phyloP scores from a whole-genome alignment of 192 early-diverging fungal species.

The Podila epicladia region DNA sequence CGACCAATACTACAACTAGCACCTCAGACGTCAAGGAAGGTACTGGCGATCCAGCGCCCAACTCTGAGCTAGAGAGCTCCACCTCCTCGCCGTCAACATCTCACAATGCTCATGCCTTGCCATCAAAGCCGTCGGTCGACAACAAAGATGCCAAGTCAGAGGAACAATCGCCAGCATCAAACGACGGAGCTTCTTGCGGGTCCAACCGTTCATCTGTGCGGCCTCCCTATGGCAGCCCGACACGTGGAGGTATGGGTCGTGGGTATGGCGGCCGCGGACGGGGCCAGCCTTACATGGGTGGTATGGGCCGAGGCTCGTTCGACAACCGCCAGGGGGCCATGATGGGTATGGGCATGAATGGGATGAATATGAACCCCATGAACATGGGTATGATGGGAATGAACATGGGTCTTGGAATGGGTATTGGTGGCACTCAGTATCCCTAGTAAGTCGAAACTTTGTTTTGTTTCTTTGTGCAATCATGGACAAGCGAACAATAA shows the following conservation, averaged over 20 bases:
- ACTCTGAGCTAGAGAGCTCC: not conserved
- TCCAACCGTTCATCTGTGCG: not conserved
- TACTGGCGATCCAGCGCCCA: not conserved
- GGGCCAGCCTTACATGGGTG: constrained; percentile 5
- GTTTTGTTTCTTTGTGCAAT: not conserved
- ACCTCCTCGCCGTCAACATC: too few species aligned
- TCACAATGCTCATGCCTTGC: too few species aligned
- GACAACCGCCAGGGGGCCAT: not conserved
- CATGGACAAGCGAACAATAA: not conserved
- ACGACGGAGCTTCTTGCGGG: too few species aligned
- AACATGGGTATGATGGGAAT: constrained; percentile 24
- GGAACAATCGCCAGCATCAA: too few species aligned
- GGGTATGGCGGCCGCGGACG: constrained; percentile 5
- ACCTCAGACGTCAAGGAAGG: not conserved
- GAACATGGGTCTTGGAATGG: constrained; percentile 2
- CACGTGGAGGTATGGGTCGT: constrained; percentile 1
- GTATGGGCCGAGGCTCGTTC: constrained; percentile 13
- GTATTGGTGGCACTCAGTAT: not conserved
- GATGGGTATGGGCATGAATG: constrained; percentile 15
- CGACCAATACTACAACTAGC: not conserved
- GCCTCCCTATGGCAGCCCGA: not conserved
- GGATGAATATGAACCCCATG: constrained; percentile 9
- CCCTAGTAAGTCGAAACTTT: not conserved
- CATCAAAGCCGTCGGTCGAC: too few species aligned
- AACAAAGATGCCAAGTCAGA: too few species aligned